Base-by-base conservation (phyloP, 148 eudicot genomes). In the Rhododendron williamsianum region DNA sequence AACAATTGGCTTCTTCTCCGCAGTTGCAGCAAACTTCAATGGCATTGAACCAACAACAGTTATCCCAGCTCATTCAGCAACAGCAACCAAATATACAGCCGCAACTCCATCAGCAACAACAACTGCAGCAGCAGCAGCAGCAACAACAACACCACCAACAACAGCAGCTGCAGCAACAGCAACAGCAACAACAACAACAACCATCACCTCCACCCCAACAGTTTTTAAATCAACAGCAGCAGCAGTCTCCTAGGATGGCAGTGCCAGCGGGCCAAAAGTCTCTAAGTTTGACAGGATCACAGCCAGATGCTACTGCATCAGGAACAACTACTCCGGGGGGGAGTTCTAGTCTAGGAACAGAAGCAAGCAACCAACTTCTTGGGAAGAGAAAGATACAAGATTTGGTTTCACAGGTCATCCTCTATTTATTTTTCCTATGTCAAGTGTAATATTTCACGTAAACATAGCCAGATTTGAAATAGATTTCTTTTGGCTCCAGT, bases 321-420 rank as follows among this genome's bases (percentile, higher is more conserved):
- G 98, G 98, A 43, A 84, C 93, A 51, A 93, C 98, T 63, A 92
- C 98, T 23, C 95, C 94, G 3, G 99, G 98, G 48, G 97, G 99
- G 9, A 95, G 99, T 88, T 96, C 98, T 30, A 96, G 97, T 88
- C 99, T 92, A 85, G 98, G 99, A 88, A 93, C 98, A 35, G 99
- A 94, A 89, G 95, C 97, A 63, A 95, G 92, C 88, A 96, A 96
- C 87, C 99, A 95, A 89, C 84, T 95, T 33, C 95, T 93, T 84
- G 97, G 99, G 86, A 96, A 96, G 90, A 90, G 99, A 88, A 95
- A 92, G 89, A 95, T 96, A 84, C 98, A 94, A 81, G 99, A 95
- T 91, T 82, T 96, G 91, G 98, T 94, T 76, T 89, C 99, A 54
- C 99, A 96, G 99, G 99, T 96, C 33, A 84, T 49, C 87, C 33